Base-by-base conservation (phyloP, 2,329 filamentous ascomycete species). In the Thermoascus crustaceus region DNA sequence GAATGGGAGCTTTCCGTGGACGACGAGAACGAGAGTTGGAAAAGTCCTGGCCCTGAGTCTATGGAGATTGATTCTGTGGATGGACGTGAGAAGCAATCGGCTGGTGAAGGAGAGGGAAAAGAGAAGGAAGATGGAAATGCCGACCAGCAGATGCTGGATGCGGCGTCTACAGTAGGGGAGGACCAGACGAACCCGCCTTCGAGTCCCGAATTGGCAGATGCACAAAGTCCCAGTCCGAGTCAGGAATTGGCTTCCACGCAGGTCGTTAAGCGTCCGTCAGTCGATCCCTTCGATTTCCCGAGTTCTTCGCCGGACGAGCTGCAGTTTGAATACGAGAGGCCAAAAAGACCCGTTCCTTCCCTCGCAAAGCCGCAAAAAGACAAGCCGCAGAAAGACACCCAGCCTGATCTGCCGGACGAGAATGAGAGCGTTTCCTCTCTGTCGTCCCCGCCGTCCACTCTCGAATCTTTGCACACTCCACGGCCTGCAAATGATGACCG, bases 291-390 rank as follows among this genome's bases (percentile, higher is more conserved):
- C 11, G 35, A 36, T 32, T 34, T 24, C n/a, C 29, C 33, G 7
- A 39, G 36, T 22, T 57, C 59, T 11, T 63, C 61, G 0, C 60
- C 58, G 2, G 61, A 63, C 36, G 61, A 60, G 32, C 34, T 64
- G 25, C 55, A 54, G 20, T 46, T 58, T 19, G 50, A 57, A 9
- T 18, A 48, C 19, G 44, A 48, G 32, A 39, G 50, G 1, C 34
- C 46, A 19, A 41, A 40, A 14, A 50, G 36, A 31, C 34, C 29
- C 22, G n/a, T 14, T 3, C 37, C 34, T n/a, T 18, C 32, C 21
- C 39, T 36, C 23, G 16, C 21, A 5, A 39, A 32, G 11, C 30
- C 44, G 14, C 40, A 34, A n/a, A n/a, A n/a, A 41, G 14, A 16
- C 10, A 10, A n/a, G n/a, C n/a, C n/a, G n/a, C n/a, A n/a, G n/a